Evolutionary conservation across 2,329 filamentous ascomycete genomes (phyloP).

Genomic region (Trichoderma polysporum): DNA sequence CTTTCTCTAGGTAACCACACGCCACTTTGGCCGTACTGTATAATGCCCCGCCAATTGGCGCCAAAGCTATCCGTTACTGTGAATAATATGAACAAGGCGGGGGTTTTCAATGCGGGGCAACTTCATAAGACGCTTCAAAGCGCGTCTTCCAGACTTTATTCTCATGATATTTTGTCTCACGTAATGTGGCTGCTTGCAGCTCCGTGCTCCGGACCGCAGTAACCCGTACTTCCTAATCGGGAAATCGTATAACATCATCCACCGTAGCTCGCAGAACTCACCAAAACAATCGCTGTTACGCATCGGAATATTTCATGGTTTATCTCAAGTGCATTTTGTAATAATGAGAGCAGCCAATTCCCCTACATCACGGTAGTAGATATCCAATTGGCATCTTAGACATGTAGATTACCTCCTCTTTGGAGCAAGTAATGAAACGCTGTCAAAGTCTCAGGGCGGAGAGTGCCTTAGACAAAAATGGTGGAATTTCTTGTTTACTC

Average conservation of each 20-base stretch:
- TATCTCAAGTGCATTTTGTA: no score
- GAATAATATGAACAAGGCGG: not conserved
- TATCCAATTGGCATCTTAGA: not conserved
- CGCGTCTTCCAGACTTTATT: not conserved
- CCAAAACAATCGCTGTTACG: not conserved
- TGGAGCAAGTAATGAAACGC: not conserved
- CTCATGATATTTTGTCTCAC: not conserved
- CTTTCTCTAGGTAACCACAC: not conserved
- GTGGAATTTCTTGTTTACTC: not conserved
- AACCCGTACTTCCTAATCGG: not conserved
- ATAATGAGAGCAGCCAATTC: not conserved
- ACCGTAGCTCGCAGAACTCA: not conserved
- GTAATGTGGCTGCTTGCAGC: not conserved
- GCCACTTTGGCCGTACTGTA: not conserved
- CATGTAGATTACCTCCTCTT: not conserved
- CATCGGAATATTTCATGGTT: not conserved
- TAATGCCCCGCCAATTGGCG: not conserved
- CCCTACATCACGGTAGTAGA: no score
- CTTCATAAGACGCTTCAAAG: not conserved
- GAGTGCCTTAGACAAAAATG: not conserved
- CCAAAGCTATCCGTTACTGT: not conserved
- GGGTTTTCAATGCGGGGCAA: not conserved
- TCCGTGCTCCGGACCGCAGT: not conserved
- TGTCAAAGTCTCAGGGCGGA: not conserved
- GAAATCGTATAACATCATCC: not conserved